These are phyloP conservation scores for Cladosporium austrohemisphaericum DNA, from an alignment of 2,329 filamentous ascomycete genomes.

Conservation along the genomic window DNA sequence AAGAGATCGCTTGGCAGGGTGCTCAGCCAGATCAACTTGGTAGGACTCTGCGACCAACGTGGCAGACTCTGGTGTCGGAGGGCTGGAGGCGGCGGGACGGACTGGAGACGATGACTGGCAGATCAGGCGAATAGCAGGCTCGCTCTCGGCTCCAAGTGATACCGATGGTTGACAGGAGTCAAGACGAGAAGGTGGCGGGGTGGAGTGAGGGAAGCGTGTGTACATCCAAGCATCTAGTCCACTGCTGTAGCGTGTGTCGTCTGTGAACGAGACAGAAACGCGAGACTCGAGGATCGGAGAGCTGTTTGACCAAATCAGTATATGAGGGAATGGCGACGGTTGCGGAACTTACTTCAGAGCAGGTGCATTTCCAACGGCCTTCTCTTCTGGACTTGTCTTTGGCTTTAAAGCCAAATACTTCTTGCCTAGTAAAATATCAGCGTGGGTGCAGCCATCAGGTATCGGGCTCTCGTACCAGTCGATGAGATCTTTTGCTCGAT, in stretches of 20 bases:
- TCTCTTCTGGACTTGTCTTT: slow-evolving; percentile 12
- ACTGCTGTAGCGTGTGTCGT: slow-evolving; percentile 27
- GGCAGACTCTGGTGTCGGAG: slow-evolving; percentile 30
- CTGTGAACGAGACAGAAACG: slow-evolving; percentile 33
- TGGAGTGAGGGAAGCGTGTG: slow-evolving; percentile 16
- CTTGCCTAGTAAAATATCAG: slow-evolving; percentile 23
- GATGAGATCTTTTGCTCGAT: slow-evolving; percentile 35
- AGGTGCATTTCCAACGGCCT: background rate
- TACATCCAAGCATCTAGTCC: slow-evolving; percentile 27
- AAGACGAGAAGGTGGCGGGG: slow-evolving; percentile 14
- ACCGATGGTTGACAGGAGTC: slow-evolving; percentile 15
- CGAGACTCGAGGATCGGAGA: slow-evolving; percentile 29
- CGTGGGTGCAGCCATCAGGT: background rate
- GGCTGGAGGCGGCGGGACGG: slow-evolving; percentile 31
- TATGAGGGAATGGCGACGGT: background rate
- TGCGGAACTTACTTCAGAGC: background rate
- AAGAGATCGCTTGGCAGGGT: slow-evolving; percentile 23
- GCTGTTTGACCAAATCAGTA: background rate
- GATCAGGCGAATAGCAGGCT: slow-evolving; percentile 9
- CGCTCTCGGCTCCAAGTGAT: slow-evolving; percentile 11
- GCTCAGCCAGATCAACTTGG: slow-evolving; percentile 21
- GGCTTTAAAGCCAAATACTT: slow-evolving; percentile 26
- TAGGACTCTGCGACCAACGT: slow-evolving; percentile 28
- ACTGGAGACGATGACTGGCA: slow-evolving; percentile 25
- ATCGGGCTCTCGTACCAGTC: slow-evolving; percentile 25